phyloP scores from a whole-genome alignment of 2,329 filamentous ascomycete species.

The Bipolaris bicolor region DNA sequence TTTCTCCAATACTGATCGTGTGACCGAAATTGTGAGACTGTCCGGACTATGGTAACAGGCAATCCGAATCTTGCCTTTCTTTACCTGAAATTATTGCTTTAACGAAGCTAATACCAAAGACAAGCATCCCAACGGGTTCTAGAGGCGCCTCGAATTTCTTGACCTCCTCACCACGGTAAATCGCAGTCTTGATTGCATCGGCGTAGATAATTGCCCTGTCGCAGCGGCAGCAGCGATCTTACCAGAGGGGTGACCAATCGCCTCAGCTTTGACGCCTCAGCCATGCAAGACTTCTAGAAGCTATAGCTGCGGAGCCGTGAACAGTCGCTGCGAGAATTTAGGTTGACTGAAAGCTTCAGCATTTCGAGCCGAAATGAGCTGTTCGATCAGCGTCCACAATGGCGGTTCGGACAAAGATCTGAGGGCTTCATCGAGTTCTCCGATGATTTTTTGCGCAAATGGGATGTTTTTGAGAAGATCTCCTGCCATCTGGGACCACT shows the following conservation, averaged over 20 bases:
- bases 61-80: conserved; percentile 16
- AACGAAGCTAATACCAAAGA: conserved; percentile 23
- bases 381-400: conserved; percentile 14
- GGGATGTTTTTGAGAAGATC: conserved; percentile 13
- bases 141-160: conserved; percentile 17
- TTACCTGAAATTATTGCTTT: conserved; percentile 6
- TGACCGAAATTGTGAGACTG: conserved; percentile 26
- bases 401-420: conserved; percentile 14
- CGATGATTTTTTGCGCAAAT: background rate
- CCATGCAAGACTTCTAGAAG: conserved; percentile 26
- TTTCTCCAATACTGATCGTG: conserved; percentile 50
- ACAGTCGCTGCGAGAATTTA: conserved; percentile 26
- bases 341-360: conserved; percentile 5
- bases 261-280: conserved; percentile 14
- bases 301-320: conserved; percentile 33
- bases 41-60: conserved; percentile 31
- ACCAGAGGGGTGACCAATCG: conserved; percentile 35
- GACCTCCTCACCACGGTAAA: conserved; percentile 23
- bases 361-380: conserved; percentile 9
- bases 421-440: conserved; percentile 18
- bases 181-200: conserved; percentile 29
- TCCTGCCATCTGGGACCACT: conserved; percentile 4
- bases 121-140: conserved; percentile 26
- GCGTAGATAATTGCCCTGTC: conserved; percentile 22
- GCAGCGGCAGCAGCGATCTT: conserved; percentile 36